A percentile compares a stretch with the other conserved stretches of the same genome.
These are phyloP conservation scores for Microdochium trichocladiopsis DNA, from an alignment of 2,329 filamentous ascomycete genomes.

Conservation along the genomic window DNA sequence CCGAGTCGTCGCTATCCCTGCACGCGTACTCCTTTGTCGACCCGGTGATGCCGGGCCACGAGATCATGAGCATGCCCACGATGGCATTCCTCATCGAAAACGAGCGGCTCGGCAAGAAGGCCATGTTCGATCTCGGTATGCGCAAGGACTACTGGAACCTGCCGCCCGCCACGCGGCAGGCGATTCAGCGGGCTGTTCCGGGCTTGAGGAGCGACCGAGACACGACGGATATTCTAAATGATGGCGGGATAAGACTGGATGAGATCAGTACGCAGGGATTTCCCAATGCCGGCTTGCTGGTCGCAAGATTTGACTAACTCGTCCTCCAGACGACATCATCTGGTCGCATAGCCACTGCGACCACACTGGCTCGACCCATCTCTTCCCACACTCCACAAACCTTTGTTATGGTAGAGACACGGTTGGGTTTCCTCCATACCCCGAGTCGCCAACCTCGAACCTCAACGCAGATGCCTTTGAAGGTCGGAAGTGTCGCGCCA, in stretches of 20 bases:
- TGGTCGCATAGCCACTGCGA: conserved; percentile 2
- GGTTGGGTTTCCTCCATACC: background rate
- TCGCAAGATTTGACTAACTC: too few species aligned
- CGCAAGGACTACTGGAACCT: conserved; percentile 16
- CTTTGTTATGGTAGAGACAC: background rate
- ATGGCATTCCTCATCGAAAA: conserved; percentile 14
- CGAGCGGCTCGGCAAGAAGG: conserved; percentile 10
- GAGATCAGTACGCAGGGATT: too few species aligned
- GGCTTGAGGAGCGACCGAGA: conserved; percentile 1
- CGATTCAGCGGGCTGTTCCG: conserved; percentile 1
- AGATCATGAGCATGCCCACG: background rate
- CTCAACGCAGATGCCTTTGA: conserved; percentile 10
- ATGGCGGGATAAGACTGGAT: too few species aligned
- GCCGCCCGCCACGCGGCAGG: conserved; percentile 6
- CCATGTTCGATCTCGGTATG: conserved; percentile 15
- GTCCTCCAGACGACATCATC: conserved; percentile 13
- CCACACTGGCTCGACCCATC: background rate
- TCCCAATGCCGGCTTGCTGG: too few species aligned
- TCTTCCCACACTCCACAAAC: background rate
- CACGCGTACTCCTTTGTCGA: background rate
- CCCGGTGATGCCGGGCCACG: background rate
- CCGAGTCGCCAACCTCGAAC: conserved; percentile 23
- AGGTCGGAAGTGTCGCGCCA: background rate
- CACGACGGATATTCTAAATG: too few species aligned
- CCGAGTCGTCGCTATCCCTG: background rate